Evolutionary conservation across 2,329 filamentous ascomycete genomes (phyloP).

Genomic region (Talaromyces sp.): DNA sequence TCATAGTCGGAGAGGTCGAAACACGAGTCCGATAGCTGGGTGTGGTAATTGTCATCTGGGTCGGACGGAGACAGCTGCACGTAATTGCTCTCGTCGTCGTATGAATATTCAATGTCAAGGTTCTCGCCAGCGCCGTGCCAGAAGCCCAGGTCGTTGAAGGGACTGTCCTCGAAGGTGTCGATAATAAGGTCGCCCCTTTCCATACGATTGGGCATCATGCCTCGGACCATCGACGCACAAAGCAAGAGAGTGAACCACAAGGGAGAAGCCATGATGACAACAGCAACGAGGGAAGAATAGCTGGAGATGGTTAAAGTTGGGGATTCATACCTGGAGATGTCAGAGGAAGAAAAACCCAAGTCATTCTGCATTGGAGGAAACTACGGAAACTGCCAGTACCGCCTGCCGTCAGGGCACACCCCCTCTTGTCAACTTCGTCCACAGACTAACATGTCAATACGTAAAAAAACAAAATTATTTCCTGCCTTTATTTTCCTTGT

Average conservation of each 20-base stretch:
- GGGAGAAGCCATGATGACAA: not conserved
- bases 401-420: not conserved
- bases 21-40: constrained; percentile 52
- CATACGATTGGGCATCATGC: constrained; percentile 2
- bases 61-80: constrained; percentile 54
- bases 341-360: not conserved
- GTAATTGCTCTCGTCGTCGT: constrained; percentile 34
- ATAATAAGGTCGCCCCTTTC: constrained; percentile 39
- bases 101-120: constrained; percentile 39
- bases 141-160: constrained; percentile 55
- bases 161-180: constrained; percentile 52
- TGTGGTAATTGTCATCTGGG: constrained; percentile 57
- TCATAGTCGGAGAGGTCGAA: constrained; percentile 50
- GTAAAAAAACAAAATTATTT: not conserved
- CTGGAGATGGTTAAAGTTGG: not conserved
- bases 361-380: constrained; percentile 1
- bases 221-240: not conserved
- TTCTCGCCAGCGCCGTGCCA: constrained; percentile 63
- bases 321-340: not conserved
- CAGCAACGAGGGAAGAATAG: not conserved
- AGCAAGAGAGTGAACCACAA: not conserved
- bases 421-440: not conserved
- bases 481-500: not conserved
- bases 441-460: not conserved
- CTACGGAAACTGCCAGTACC: not conserved